Evolutionary conservation across 225 moss, liverwort and hornwort genomes (phyloP), one percentile per base, ranked within the genome.

Genomic region (Lunularia cruciata): DNA sequence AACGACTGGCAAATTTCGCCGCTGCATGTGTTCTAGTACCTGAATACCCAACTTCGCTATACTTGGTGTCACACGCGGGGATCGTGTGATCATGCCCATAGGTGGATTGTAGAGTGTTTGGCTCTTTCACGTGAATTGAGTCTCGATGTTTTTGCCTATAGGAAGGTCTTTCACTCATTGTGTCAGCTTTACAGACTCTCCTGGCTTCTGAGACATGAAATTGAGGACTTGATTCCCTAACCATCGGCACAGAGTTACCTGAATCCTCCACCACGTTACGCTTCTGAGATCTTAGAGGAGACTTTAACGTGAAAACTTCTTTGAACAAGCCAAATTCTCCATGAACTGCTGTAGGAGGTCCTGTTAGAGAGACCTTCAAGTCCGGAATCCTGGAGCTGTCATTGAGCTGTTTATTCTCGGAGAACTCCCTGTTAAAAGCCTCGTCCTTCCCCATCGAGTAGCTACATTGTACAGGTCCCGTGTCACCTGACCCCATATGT

Each of bases 301-400:
- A 70, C 38, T 52, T 71, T 63, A 55, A 40, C 42, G 60, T 23
- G 46, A 55, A 70, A 8, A 31, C 45, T 25, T 34, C 62, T 53
- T 20, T 60, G 32, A 60, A 60, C 9, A 34, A 22, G 35, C 19
- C 33, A 11, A 38, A 10, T 36, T 3, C 10, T 60, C 37, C 60
- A 60, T 25, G n/a, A 2, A 11, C 38, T 20, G 38, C 9, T 3
- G 26, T 13, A 10, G 22, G 60, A 15, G 25, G 25, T 40, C 39
- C 15, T 9, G 61, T 25, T 10, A 12, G 13, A 25, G 19, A 10
- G 14, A 9, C 18, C 38, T 38, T 39, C 8, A 60, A 2, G 20
- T 19, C n/a, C 9, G 61, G 14, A 25, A 11, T 61, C 43, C 43
- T 43, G 12, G 12, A 43, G 43, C n/a, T n/a, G n/a, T n/a, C n/a